Evolutionary conservation across 2,329 filamentous ascomycete species (phyloP).

Genomic region (Leptographium lundbergii): DNA sequence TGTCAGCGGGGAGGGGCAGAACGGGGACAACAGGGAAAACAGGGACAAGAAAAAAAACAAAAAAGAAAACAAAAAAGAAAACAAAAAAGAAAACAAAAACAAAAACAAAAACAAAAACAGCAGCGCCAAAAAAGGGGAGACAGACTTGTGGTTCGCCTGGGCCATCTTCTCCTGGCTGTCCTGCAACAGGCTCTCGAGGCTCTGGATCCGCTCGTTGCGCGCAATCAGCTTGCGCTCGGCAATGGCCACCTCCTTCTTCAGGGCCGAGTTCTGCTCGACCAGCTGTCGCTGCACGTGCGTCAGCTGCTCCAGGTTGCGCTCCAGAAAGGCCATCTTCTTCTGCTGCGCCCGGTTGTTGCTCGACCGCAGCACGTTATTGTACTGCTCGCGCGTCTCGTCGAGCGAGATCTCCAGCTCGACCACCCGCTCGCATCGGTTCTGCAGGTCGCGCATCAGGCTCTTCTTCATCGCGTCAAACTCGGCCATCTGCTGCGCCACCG

Average conservation of each 20-base stretch:
- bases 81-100: background rate
- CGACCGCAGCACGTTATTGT: constrained; percentile 93
- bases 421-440: constrained; percentile 95
- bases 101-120: constrained; percentile 13
- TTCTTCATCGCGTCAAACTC: constrained; percentile 99
- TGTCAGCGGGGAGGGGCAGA: background rate
- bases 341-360: constrained; percentile 98
- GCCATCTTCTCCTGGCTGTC: constrained; percentile 98
- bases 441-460: constrained; percentile 94
- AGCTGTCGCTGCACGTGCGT: constrained; percentile 95
- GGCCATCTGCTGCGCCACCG: constrained; percentile 91
- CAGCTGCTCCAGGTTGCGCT: constrained; percentile 94
- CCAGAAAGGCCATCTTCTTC: constrained; percentile 99
- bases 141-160: constrained; percentile 91
- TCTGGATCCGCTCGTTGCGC: constrained; percentile 91
- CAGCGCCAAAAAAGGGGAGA: constrained; percentile 11
- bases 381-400: constrained; percentile 95
- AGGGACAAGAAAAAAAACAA: constrained; percentile 13
- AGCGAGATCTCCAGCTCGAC: constrained; percentile 97
- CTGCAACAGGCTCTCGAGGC: constrained; percentile 79
- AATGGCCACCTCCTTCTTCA: constrained; percentile 99
- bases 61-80: constrained; percentile 8
- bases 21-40: background rate
- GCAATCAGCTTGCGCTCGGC: constrained; percentile 95
- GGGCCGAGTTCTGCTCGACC: constrained; percentile 89